These are phyloP conservation scores for Calophaca sinica DNA, from an alignment of 306 rosid species.

Conservation along the genomic window DNA sequence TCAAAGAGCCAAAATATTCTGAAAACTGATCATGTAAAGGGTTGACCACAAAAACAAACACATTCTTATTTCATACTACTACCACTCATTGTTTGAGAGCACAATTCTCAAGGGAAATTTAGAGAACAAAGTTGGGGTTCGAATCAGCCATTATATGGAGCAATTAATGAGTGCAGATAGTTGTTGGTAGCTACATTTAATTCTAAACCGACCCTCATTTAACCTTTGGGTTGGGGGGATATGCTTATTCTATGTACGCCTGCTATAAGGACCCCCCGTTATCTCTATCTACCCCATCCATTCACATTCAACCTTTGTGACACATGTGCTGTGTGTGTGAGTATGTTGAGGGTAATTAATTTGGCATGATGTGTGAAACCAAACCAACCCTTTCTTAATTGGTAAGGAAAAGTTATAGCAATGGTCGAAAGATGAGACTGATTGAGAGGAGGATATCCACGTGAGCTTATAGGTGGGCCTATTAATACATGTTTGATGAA, in stretches of 20 bases:
- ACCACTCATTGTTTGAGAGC: conserved; percentile 28
- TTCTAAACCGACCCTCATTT: conserved; percentile 59
- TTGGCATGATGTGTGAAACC: conserved; percentile 28
- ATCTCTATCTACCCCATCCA: neutral
- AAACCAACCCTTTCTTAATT: conserved; percentile 23
- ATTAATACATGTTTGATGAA: conserved; percentile 40
- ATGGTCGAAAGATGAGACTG: conserved; percentile 28
- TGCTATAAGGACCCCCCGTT: neutral
- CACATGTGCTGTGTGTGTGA: neutral
- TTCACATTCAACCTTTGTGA: conserved; percentile 22
- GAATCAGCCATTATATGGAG: conserved; percentile 33
- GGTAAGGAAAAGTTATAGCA: conserved; percentile 33
- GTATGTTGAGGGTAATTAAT: conserved; percentile 27
- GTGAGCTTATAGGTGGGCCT: conserved; percentile 37
- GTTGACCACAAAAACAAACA: conserved; percentile 35
- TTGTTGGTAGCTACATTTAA: conserved; percentile 68
- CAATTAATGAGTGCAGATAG: conserved; percentile 67
- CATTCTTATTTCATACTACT: conserved; percentile 3
- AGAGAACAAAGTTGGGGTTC: conserved; percentile 33
- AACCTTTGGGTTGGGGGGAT: neutral
- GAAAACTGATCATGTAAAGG: conserved; percentile 11
- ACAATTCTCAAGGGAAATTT: conserved; percentile 37
- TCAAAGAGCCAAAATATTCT: conserved; percentile 5
- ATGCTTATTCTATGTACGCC: neutral
- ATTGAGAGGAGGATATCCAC: conserved; percentile 32